Conservation (phyloP, 495 filamentous ascomycete species). For the Aspergillus sclerotioniger region DNA sequence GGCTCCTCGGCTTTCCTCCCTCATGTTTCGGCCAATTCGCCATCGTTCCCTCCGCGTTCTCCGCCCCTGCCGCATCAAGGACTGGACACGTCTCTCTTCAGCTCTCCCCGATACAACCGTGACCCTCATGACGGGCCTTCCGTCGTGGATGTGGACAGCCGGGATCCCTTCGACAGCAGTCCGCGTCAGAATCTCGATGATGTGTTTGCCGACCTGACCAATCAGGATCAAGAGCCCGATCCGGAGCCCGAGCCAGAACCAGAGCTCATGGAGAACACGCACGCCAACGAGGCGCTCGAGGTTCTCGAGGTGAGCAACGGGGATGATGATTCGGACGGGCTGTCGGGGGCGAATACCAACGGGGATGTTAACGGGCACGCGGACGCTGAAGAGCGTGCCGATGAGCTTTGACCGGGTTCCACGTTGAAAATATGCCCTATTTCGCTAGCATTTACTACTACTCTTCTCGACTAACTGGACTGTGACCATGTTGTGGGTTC, state of each 20-base stretch:
- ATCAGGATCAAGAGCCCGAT: constrained; percentile 42
- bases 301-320: constrained; percentile 43
- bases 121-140: constrained; percentile 23
- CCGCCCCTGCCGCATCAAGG: constrained; percentile 35
- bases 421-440: background rate
- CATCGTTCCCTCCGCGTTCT: constrained; percentile 42
- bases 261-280: constrained; percentile 44
- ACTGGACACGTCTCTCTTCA: constrained; percentile 42
- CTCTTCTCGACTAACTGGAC: background rate
- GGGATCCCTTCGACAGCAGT: constrained; percentile 38
- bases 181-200: constrained; percentile 46
- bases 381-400: constrained; percentile 12
- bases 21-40: constrained; percentile 36
- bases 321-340: constrained; percentile 22
- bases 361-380: constrained; percentile 15
- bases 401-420: constrained; percentile 8
- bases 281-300: constrained; percentile 47
- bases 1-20: constrained; percentile 43
- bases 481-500: background rate
- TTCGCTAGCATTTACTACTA: constrained; percentile 5
- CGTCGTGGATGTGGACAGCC: constrained; percentile 25
- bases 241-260: constrained; percentile 24
- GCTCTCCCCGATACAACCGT: constrained; percentile 36
- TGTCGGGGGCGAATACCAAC: constrained; percentile 13
- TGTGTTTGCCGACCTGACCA: constrained; percentile 48